A percentile compares a stretch with the other conserved stretches of the same genome.
These are phyloP conservation scores for Danielia oregonensis DNA, from an alignment of 805 yeast genomes.

Conservation along the genomic window DNA sequence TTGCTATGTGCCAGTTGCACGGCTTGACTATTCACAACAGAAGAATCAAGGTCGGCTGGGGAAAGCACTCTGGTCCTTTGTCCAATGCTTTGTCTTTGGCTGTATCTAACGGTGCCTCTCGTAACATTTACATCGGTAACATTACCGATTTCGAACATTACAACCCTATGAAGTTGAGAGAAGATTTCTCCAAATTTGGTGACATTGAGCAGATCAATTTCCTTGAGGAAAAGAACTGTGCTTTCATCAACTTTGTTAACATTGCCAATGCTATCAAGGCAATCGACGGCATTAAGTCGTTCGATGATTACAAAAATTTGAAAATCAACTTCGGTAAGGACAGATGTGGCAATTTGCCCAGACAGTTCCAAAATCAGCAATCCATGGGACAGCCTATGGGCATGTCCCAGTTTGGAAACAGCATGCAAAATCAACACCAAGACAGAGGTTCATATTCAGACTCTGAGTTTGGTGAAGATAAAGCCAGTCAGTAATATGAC, in stretches of 20 bases:
- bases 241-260: conserved; percentile 87
- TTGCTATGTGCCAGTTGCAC: conserved; percentile 87
- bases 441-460: conserved; percentile 8
- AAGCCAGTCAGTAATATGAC: not conserved
- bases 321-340: conserved; percentile 53
- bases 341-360: conserved; percentile 91
- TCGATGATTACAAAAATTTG: conserved; percentile 57
- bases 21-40: conserved; percentile 84
- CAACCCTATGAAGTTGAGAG: conserved; percentile 58
- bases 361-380: conserved; percentile 52
- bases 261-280: conserved; percentile 88
- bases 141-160: conserved; percentile 50
- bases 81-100: conserved; percentile 84
- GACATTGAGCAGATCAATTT: conserved; percentile 94
- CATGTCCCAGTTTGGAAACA: conserved; percentile 3
- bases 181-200: conserved; percentile 78
- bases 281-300: conserved; percentile 82
- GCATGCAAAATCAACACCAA: conserved; percentile 1
- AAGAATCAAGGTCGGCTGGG: conserved; percentile 94
- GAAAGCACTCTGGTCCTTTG: conserved; percentile 91
- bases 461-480: conserved; percentile 6
- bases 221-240: conserved; percentile 78
- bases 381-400: conserved; percentile 4
- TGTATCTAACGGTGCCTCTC: conserved; percentile 88
- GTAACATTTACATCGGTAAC: conserved; percentile 85